These are phyloP conservation scores for Stramenopiles sp. DNA, from an alignment of 352 stramenopile genomes.

Conservation along the genomic window DNA sequence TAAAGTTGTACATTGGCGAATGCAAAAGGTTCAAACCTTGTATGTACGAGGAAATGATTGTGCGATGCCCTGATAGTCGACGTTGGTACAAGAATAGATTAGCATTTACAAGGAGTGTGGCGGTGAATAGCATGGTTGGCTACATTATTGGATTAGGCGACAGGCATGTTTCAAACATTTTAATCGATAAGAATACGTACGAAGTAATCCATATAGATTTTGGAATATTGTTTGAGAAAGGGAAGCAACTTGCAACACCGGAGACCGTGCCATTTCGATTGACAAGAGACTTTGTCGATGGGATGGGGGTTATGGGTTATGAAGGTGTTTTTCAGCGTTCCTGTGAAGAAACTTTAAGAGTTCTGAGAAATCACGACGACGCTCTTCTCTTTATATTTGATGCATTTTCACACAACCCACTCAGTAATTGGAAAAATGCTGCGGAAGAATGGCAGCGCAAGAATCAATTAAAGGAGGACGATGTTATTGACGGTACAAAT, in stretches of 20 bases:
- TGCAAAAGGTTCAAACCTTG: neutral
- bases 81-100: neutral
- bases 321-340: slow-evolving; percentile 94
- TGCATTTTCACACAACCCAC: slow-evolving; percentile 97
- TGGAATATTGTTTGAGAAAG: slow-evolving; percentile 97
- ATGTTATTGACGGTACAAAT: neutral
- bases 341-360: slow-evolving; percentile 88
- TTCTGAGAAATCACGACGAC: slow-evolving; percentile 88
- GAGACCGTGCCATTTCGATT: slow-evolving; percentile 98
- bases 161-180: slow-evolving; percentile 96
- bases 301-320: slow-evolving; percentile 85
- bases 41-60: neutral
- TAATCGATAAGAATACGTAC: slow-evolving; percentile 57
- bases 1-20: neutral
- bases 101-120: slow-evolving; percentile 71
- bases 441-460: neutral
- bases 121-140: slow-evolving; percentile 98
- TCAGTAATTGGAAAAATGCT: slow-evolving; percentile 71
- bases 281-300: slow-evolving; percentile 93
- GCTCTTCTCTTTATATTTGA: slow-evolving; percentile 97
- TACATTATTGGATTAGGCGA: slow-evolving; percentile 98
- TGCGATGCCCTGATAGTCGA: neutral
- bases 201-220: slow-evolving; percentile 98
- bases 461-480: neutral
- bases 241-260: slow-evolving; percentile 82